A percentile compares a stretch with the other conserved stretches of the same genome.
Evolutionary conservation across 1,139 yeast species (phyloP).

Genomic region (Sugiyamaella castrensis): DNA sequence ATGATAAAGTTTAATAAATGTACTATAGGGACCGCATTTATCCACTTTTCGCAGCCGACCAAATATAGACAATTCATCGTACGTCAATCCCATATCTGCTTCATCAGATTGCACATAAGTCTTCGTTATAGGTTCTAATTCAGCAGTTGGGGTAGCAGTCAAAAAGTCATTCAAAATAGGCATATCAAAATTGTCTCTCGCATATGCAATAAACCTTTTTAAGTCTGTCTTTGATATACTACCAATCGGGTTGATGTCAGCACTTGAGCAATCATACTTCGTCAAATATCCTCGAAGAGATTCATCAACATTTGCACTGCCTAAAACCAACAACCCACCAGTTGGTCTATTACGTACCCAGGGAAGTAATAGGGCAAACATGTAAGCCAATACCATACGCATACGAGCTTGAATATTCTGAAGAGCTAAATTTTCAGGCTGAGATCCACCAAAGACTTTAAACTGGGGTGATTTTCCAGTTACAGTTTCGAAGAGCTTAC

Average conservation of each 20-base stretch:
- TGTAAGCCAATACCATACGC: conserved; percentile 89
- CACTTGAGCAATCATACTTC: conserved; percentile 94
- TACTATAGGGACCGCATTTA: conserved; percentile 93
- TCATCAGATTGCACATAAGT: conserved; percentile 94
- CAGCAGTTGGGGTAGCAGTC: conserved; percentile 95
- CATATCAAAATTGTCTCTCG: conserved; percentile 61
- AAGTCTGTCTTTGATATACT: conserved; percentile 93
- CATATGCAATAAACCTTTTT: conserved; percentile 80
- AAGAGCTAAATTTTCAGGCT: conserved; percentile 84
- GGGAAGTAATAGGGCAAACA: conserved; percentile 91
- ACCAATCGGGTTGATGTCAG: conserved; percentile 96
- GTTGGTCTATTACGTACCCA: conserved; percentile 76
- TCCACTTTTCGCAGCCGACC: conserved; percentile 91
- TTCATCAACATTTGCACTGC: conserved; percentile 98
- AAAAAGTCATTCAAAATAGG: conserved; percentile 78
- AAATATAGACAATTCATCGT: conserved; percentile 85
- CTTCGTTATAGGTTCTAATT: conserved; percentile 90
- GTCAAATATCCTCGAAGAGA: conserved; percentile 93
- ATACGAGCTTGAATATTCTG: conserved; percentile 95
- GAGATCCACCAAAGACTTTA: conserved; percentile 90
- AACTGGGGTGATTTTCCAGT: conserved; percentile 87
- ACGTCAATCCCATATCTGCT: conserved; percentile 96
- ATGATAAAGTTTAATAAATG: conserved; percentile 85
- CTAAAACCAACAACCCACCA: conserved; percentile 84
- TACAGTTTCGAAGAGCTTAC: conserved; percentile 75